Percentiles rank a stretch among this genome's conserved stretches.
phyloP scores from a whole-genome alignment of 2,329 filamentous ascomycete species.

The Clonostachys byssicola region DNA sequence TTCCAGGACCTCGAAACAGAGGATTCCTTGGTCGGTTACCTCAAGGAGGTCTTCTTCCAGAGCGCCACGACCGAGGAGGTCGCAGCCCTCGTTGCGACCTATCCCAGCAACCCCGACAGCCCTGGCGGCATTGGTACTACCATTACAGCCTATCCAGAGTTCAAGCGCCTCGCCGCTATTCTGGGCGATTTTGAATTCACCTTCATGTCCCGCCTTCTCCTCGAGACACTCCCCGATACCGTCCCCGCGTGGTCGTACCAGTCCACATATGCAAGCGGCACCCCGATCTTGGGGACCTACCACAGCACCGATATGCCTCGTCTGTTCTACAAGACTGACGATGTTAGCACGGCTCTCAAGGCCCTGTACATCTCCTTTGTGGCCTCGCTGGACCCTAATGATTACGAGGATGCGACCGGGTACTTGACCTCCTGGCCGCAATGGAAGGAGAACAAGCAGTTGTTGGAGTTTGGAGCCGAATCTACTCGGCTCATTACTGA shows the following conservation, averaged over 20 bases:
- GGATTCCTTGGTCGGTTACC: slow-evolving; percentile 45
- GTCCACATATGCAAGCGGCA: slow-evolving; percentile 52
- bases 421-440: slow-evolving; percentile 14
- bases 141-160: slow-evolving; percentile 61
- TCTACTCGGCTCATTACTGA: no score
- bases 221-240: slow-evolving; percentile 30
- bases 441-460: slow-evolving; percentile 31
- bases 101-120: slow-evolving; percentile 51
- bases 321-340: slow-evolving; percentile 46
- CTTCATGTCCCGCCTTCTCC: slow-evolving; percentile 30
- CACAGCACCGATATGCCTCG: slow-evolving; percentile 55
- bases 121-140: slow-evolving; percentile 54
- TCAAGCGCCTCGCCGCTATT: slow-evolving; percentile 59
- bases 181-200: slow-evolving; percentile 58
- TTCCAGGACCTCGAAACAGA: slow-evolving; percentile 57
- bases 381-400: slow-evolving; percentile 52
- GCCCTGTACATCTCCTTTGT: slow-evolving; percentile 57
- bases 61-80: slow-evolving; percentile 31
- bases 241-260: slow-evolving; percentile 59
- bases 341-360: slow-evolving; percentile 39
- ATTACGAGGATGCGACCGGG: slow-evolving; percentile 14
- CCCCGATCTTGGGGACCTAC: slow-evolving; percentile 59
- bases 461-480: slow-evolving; percentile 14
- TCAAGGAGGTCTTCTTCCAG: slow-evolving; percentile 45
- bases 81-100: slow-evolving; percentile 43